These are phyloP conservation scores for Aureobasidium sp. DNA, from an alignment of 2,329 filamentous ascomycete genomes.

Conservation along the genomic window DNA sequence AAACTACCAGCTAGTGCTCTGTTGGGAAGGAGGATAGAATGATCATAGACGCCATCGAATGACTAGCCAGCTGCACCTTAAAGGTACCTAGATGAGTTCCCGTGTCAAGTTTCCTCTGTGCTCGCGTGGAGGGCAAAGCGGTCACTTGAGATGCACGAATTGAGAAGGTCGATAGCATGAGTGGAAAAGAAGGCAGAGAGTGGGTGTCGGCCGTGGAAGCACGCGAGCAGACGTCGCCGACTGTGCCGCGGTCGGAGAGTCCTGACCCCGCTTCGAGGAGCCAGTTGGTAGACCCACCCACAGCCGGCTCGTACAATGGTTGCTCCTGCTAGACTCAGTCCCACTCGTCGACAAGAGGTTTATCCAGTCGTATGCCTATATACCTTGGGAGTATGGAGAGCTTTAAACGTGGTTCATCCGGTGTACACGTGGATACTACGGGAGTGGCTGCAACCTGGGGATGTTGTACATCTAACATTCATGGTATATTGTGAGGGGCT, in stretches of 20 bases:
- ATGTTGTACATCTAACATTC: not conserved
- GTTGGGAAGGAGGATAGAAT: conserved; percentile 10
- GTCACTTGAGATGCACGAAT: conserved; percentile 1
- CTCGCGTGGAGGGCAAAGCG: not conserved
- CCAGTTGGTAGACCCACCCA: not conserved
- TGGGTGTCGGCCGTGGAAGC: not conserved
- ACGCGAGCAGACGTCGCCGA: conserved; percentile 6
- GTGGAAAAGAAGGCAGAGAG: not conserved
- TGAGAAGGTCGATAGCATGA: conserved; percentile 1
- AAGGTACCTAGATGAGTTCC: not conserved
- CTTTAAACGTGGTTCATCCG: not conserved
- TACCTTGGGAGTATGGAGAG: not conserved
- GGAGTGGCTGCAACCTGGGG: not conserved
- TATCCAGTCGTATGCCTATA: not conserved
- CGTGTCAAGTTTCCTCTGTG: not conserved
- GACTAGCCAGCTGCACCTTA: not conserved
- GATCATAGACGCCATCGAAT: not conserved
- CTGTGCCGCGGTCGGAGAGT: not conserved
- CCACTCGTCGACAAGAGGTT: not conserved
- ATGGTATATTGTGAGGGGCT: not conserved
- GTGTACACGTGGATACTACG: not conserved
- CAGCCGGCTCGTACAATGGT: not conserved
- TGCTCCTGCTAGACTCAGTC: not conserved
- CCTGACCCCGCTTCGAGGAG: not conserved
- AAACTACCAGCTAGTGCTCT: not conserved